Base-by-base conservation (phyloP, 1,284 basidiomycete species). In the Ganoderma leucocontextum region DNA sequence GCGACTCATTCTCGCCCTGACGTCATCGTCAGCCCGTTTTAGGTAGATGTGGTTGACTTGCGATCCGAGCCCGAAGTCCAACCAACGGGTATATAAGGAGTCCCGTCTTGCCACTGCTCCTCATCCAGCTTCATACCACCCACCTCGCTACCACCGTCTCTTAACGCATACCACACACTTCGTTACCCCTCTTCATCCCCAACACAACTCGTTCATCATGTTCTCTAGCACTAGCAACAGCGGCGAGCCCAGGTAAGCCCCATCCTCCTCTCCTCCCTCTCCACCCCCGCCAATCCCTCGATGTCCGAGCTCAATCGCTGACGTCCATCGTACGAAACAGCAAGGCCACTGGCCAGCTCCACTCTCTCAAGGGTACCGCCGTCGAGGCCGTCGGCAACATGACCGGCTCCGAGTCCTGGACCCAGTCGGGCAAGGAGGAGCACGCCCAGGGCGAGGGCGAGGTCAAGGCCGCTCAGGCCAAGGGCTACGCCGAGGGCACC, bases 401-500 rank as follows among this genome's bases (percentile, higher is more conserved):
- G 59, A 84, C 83, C 55, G 88, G 88, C 33, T 75, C 81, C 10
- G 72, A 80, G 60, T 76, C 81, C 7, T 89, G 86, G 88, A 72
- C 82, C 73, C 77, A 85, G 70, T 80, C 87, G 42, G 91, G 91
- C 22, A 87, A 87, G 70, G 82, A 93, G 70, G 89, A 91, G 75
- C 92, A 93, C 75, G 82, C 83, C 57, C 77, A 82, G 66, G 92
- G 92, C 62, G 92, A 93, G 78, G 82, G 83, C 12, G 89, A 91
- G 74, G 82, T 84, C 76, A 85, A 86, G 17, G 85, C 85, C 44
- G 86, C 88, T 0, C 85, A 88, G 72, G 83, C 84, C 29, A 80
- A 89, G 74, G 85, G 84, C 9, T 89, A 83, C 69, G 85, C 80
- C 35, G 86, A 93, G 72, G 92, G 92, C 49, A 79, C 82, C 4